Percentiles rank a stretch among this genome's conserved stretches.
These are phyloP conservation scores for Mycocalia duriaeana DNA, from an alignment of 1,284 basidiomycete species.

Conservation along the genomic window DNA sequence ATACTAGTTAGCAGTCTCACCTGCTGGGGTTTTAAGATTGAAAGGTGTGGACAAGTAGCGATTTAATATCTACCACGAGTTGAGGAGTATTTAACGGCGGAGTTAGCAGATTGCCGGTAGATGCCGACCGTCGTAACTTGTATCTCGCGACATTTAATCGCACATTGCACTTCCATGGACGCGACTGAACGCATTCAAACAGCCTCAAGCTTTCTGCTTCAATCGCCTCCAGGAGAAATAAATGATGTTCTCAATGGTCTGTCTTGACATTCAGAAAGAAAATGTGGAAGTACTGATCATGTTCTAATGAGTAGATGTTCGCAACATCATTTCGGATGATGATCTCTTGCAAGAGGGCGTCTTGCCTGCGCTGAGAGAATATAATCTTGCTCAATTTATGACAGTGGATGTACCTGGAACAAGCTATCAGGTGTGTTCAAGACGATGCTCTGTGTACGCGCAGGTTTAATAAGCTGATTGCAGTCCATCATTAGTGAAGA, in stretches of 20 bases:
- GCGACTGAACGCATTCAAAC: slow-evolving; percentile 58
- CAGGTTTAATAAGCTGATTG: slow-evolving; percentile 18
- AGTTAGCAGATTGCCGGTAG: too few relatives aligned
- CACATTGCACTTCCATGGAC: slow-evolving; percentile 40
- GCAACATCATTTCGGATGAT: slow-evolving; percentile 84
- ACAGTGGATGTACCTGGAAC: slow-evolving; percentile 76
- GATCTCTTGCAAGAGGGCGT: slow-evolving; percentile 74
- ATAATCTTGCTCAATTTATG: slow-evolving; percentile 83
- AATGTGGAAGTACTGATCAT: not conserved
- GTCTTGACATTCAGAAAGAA: slow-evolving; percentile 7
- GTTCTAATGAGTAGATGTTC: slow-evolving; percentile 59
- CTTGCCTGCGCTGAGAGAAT: slow-evolving; percentile 71
- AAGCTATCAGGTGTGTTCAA: slow-evolving; percentile 56
- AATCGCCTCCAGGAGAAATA: slow-evolving; percentile 91
- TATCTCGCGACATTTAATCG: not conserved
- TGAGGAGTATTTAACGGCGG: not conserved
- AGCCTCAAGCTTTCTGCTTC: slow-evolving; percentile 77
- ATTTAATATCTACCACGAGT: not conserved
- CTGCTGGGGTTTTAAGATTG: too few relatives aligned
- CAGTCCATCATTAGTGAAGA: slow-evolving; percentile 77
- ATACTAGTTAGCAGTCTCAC: too few relatives aligned
- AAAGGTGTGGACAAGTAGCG: not conserved
- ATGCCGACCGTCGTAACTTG: too few relatives aligned
- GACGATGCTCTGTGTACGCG: slow-evolving; percentile 1
- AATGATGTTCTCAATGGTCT: slow-evolving; percentile 89